Percentiles rank a stretch among this genome's conserved stretches.
phyloP scores from a whole-genome alignment of 352 stramenopile species.

The Saprolegnia diclina region DNA sequence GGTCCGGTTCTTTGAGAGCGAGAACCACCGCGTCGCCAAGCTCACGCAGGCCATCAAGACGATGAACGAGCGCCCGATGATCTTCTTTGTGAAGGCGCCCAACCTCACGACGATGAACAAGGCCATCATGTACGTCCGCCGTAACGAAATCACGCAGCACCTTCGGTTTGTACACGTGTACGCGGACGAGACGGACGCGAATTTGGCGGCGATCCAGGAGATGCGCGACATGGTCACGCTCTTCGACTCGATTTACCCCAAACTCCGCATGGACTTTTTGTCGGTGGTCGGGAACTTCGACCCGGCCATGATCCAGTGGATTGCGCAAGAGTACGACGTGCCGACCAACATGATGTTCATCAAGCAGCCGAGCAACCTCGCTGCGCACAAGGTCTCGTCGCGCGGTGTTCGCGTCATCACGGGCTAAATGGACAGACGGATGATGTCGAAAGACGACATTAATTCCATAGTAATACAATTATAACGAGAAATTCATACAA shows the following conservation, averaged over 20 bases:
- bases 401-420: constrained; percentile 87
- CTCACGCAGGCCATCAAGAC: constrained; percentile 28
- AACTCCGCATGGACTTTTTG: constrained; percentile 84
- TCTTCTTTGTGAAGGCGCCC: constrained; percentile 88
- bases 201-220: constrained; percentile 44
- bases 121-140: constrained; percentile 89
- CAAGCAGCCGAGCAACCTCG: constrained; percentile 77
- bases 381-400: constrained; percentile 84
- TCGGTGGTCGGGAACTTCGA: constrained; percentile 50
- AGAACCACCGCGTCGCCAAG: background rate
- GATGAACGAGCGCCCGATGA: constrained; percentile 72
- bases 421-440: too few relatives aligned
- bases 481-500: too few relatives aligned
- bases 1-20: background rate
- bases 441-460: too few relatives aligned
- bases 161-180: constrained; percentile 84
- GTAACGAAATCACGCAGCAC: constrained; percentile 89
- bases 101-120: constrained; percentile 90
- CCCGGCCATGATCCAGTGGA: constrained; percentile 80
- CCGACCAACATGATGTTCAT: constrained; percentile 93
- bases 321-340: constrained; percentile 65
- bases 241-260: constrained; percentile 89
- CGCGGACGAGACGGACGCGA: constrained; percentile 33
- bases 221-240: constrained; percentile 67
- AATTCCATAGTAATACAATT: too few relatives aligned